A percentile compares a stretch with the other conserved stretches of the same genome.
phyloP scores from a whole-genome alignment of 139 green algal species.

The Volvox africanus region DNA sequence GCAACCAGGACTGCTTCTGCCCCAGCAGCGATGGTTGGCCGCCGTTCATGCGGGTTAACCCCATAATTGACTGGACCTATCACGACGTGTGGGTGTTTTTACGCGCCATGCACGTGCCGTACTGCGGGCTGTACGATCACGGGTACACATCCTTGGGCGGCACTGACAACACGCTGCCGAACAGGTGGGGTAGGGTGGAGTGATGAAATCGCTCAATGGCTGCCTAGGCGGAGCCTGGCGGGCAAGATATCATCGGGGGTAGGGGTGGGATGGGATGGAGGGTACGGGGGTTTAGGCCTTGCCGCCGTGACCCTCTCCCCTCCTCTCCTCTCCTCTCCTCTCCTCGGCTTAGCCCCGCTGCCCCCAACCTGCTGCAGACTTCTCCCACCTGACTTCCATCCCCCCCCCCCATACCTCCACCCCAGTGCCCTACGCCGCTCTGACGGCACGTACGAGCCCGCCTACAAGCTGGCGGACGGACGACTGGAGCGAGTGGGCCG shows the following conservation, averaged over 20 bases:
- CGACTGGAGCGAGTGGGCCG: constrained; percentile 82
- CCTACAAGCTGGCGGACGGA: constrained; percentile 82
- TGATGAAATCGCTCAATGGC: too few species aligned
- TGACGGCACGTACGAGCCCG: constrained; percentile 85
- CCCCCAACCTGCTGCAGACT: background rate
- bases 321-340: too few species aligned
- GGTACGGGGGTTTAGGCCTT: too few species aligned
- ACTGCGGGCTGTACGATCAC: constrained; percentile 92
- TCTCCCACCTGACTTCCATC: background rate
- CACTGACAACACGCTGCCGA: constrained; percentile 81
- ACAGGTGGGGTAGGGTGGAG: constrained; percentile 69
- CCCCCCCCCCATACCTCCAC: too few species aligned
- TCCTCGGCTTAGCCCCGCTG: too few species aligned
- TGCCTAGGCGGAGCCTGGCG: too few species aligned
- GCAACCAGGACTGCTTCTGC: constrained; percentile 90
- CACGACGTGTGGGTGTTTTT: constrained; percentile 96
- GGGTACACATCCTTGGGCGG: constrained; percentile 91
- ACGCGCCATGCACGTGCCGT: constrained; percentile 57
- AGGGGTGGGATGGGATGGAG: too few species aligned
- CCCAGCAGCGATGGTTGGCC: constrained; percentile 91
- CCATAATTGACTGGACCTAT: constrained; percentile 95
- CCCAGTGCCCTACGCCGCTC: constrained; percentile 70
- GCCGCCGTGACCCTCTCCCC: too few species aligned
- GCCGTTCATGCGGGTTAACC: constrained; percentile 98
- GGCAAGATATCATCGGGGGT: too few species aligned